phyloP scores from a whole-genome alignment of 2,329 filamentous ascomycete species.

The Hymenoscyphus fraxineus region DNA sequence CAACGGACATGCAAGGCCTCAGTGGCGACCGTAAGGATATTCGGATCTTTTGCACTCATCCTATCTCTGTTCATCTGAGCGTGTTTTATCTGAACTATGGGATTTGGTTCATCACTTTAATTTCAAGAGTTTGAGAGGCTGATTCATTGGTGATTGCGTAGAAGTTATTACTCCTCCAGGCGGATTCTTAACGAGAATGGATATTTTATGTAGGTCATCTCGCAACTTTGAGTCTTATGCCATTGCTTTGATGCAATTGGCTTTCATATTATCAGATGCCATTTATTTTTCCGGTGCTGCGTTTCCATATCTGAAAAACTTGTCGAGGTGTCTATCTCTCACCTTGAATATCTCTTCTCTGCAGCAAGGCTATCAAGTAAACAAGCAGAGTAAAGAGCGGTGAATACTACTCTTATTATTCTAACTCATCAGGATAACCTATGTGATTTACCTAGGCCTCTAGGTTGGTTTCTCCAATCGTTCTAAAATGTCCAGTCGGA shows the following conservation, averaged over 20 bases:
- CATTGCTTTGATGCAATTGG: neutral
- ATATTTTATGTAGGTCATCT: conserved; percentile 35
- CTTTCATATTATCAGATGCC: neutral
- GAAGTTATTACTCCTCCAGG: conserved; percentile 39
- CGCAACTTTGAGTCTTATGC: neutral
- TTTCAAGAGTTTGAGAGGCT: neutral
- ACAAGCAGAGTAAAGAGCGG: neutral
- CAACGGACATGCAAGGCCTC: conserved; percentile 45
- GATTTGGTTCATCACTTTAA: neutral
- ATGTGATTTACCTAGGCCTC: no score
- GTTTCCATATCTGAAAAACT: neutral
- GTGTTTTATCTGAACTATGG: neutral
- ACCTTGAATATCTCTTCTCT: neutral
- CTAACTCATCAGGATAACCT: no score
- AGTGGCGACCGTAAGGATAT: conserved; percentile 42
- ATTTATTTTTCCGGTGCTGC: neutral
- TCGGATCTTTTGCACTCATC: neutral
- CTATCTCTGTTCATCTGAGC: neutral
- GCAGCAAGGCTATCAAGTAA: neutral
- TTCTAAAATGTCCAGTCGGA: no score
- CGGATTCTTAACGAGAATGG: conserved; percentile 29
- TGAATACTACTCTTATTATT: no score
- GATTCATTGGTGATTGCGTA: neutral
- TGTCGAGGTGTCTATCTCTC: no score
- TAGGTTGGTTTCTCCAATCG: no score